Percentiles rank a stretch among this genome's conserved stretches.
Conservation (phyloP, 2,329 filamentous ascomycete species). For the Beauveria sp. region DNA sequence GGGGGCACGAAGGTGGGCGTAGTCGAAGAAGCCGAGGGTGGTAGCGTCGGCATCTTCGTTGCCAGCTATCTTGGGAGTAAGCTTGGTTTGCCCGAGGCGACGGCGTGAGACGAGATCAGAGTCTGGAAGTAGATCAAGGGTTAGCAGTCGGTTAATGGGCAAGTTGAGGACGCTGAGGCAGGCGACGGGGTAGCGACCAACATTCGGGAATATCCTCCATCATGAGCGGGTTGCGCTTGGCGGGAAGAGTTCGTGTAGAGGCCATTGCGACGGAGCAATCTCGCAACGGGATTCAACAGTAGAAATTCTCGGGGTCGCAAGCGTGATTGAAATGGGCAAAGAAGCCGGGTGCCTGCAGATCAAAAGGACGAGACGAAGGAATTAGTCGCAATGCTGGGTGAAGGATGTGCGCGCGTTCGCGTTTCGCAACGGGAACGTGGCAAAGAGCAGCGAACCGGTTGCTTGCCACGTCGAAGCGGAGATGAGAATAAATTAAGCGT, state of each 20-base stretch:
- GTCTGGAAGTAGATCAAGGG: constrained; percentile 38
- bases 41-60: constrained; percentile 66
- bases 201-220: constrained; percentile 46
- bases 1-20: constrained; percentile 88
- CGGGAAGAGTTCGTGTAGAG: constrained; percentile 39
- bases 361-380: background rate
- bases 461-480: background rate
- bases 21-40: constrained; percentile 81
- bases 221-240: constrained; percentile 54
- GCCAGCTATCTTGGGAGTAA: constrained; percentile 73
- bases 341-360: constrained; percentile 1
- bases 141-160: constrained; percentile 1
- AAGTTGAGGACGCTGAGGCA: constrained; percentile 16
- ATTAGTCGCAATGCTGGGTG: background rate
- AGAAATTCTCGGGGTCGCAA: background rate
- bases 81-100: constrained; percentile 85
- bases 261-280: background rate
- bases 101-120: constrained; percentile 71
- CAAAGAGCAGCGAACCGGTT: background rate
- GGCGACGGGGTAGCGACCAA: constrained; percentile 12
- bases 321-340: background rate
- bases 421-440: background rate
- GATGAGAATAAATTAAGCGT: background rate
- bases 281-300: background rate
- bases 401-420: background rate